Conservation (phyloP, 2,329 filamentous ascomycete genomes). For the Ceratocystis destructans region DNA sequence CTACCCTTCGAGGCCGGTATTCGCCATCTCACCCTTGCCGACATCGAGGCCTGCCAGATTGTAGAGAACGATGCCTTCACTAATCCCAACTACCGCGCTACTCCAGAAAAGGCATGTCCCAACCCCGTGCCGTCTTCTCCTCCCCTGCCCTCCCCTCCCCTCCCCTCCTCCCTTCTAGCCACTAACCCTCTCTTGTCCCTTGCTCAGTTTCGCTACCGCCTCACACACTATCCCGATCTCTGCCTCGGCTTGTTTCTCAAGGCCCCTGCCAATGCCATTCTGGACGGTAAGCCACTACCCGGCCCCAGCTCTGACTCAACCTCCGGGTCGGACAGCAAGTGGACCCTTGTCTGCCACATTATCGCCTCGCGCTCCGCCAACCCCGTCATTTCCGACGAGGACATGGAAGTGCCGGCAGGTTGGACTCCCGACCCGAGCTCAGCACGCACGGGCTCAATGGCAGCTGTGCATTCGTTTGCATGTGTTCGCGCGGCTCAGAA, state of each 20-base stretch:
- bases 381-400: slow-evolving; percentile 52
- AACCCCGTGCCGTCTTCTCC: neutral
- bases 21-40: slow-evolving; percentile 54
- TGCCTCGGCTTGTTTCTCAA: slow-evolving; percentile 62
- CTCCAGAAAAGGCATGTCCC: slow-evolving; percentile 38
- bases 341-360: slow-evolving; percentile 62
- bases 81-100: slow-evolving; percentile 36
- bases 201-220: slow-evolving; percentile 58
- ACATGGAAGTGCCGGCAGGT: slow-evolving; percentile 60
- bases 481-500: slow-evolving; percentile 63
- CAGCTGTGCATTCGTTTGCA: slow-evolving; percentile 71
- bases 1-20: slow-evolving; percentile 24
- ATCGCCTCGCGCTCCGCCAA: slow-evolving; percentile 58
- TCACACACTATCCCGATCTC: slow-evolving; percentile 60
- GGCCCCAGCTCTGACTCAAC: neutral
- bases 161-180: neutral
- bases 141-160: no score
- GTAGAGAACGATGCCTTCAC: slow-evolving; percentile 43
- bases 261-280: slow-evolving; percentile 28
- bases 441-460: slow-evolving; percentile 45
- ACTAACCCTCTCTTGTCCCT: neutral
- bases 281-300: slow-evolving; percentile 7
- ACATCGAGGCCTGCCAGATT: slow-evolving; percentile 45
- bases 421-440: slow-evolving; percentile 38
- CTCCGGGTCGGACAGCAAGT: slow-evolving; percentile 24